phyloP scores from a whole-genome alignment of 2,329 filamentous ascomycete genomes.

The Simplicillium sp. region DNA sequence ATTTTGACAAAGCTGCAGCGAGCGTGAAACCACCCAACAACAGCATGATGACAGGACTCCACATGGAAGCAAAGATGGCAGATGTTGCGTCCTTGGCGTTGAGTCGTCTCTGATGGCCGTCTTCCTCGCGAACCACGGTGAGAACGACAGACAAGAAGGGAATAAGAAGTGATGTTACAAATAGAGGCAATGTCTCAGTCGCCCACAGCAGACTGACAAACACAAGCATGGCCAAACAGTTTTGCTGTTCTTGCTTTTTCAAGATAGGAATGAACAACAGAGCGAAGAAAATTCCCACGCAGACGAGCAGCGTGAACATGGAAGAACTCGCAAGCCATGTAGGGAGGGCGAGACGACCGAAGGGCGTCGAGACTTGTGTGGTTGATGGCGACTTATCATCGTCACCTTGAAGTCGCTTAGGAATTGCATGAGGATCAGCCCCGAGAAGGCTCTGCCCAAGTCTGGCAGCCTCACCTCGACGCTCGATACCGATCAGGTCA shows the following conservation, averaged over 20 bases:
- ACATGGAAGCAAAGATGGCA: slow-evolving; percentile 92
- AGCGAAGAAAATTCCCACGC: slow-evolving; percentile 63
- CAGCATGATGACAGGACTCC: slow-evolving; percentile 98
- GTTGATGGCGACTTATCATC: slow-evolving; percentile 52
- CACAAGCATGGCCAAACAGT: slow-evolving; percentile 85
- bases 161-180: slow-evolving; percentile 89
- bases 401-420: slow-evolving; percentile 74
- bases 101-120: slow-evolving; percentile 56
- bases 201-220: slow-evolving; percentile 95
- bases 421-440: slow-evolving; percentile 55
- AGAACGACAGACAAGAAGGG: slow-evolving; percentile 88
- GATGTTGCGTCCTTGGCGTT: slow-evolving; percentile 71
- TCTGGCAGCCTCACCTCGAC: slow-evolving; percentile 88
- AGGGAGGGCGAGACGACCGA: slow-evolving; percentile 69
- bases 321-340: slow-evolving; percentile 76
- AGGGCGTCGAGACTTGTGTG: slow-evolving; percentile 67
- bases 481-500: slow-evolving; percentile 96
- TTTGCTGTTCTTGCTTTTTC: slow-evolving; percentile 83
- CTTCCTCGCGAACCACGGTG: slow-evolving; percentile 71
- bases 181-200: slow-evolving; percentile 93
- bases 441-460: slow-evolving; percentile 80
- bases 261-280: slow-evolving; percentile 74
- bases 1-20: slow-evolving; percentile 89
- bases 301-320: slow-evolving; percentile 64
- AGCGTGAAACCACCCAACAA: slow-evolving; percentile 93